phyloP scores from a whole-genome alignment of 2,329 filamentous ascomycete genomes.

The Colletotrichum sp. region DNA sequence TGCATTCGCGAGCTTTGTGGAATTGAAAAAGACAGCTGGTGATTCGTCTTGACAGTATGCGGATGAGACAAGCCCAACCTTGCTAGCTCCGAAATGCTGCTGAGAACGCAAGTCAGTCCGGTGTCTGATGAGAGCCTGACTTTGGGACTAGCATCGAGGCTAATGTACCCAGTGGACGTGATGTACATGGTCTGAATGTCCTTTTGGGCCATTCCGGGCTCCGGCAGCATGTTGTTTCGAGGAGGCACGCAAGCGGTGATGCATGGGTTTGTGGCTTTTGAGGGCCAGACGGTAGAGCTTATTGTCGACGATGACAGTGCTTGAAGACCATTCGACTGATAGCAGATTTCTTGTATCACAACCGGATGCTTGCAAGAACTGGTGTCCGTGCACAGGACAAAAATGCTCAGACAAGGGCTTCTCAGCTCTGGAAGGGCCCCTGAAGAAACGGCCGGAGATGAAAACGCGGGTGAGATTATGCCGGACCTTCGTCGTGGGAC shows the following conservation, averaged over 20 bases:
- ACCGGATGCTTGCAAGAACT: not conserved
- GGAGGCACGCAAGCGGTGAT: not conserved
- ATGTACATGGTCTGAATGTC: not conserved
- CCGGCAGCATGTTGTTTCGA: not conserved
- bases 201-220: not conserved
- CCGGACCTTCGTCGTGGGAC: not conserved
- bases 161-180: not conserved
- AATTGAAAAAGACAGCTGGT: slow-evolving; percentile 11
- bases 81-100: slow-evolving; percentile 5
- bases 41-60: slow-evolving; percentile 4
- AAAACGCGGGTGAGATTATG: not conserved
- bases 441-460: not conserved
- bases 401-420: not conserved
- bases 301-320: not conserved
- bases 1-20: not conserved
- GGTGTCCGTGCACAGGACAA: not conserved
- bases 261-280: not conserved
- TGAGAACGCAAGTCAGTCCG: not conserved
- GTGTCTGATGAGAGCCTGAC: not conserved
- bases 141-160: slow-evolving; percentile 5
- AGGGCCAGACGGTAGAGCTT: not conserved
- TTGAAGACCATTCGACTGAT: not conserved
- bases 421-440: not conserved
- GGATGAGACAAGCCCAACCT: slow-evolving; percentile 13
- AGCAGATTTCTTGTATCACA: not conserved